Evolutionary conservation across 371 early-diverging fungal species (phyloP).

Genomic region (Mortierella sp.): DNA sequence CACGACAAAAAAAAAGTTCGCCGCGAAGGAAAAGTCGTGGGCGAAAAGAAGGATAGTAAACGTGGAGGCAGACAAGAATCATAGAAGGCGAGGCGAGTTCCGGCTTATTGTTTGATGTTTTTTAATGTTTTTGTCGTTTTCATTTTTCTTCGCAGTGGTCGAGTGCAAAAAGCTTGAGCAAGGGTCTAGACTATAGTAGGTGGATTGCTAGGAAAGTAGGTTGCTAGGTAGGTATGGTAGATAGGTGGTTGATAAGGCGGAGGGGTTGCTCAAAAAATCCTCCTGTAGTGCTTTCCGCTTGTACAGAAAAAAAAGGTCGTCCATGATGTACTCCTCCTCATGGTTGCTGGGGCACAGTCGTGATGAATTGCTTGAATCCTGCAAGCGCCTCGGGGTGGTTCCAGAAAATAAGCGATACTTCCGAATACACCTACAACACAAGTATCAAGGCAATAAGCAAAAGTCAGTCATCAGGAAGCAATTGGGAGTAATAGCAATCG

Average conservation of each 20-base stretch:
- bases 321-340: neutral
- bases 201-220: neutral
- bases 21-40: neutral
- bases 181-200: neutral
- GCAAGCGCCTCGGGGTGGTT: conserved; percentile 39
- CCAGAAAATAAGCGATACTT: conserved; percentile 48
- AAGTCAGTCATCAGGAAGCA: neutral
- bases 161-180: neutral
- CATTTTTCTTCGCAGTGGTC: neutral
- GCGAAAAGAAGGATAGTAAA: neutral
- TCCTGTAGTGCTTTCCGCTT: neutral
- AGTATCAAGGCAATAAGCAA: neutral
- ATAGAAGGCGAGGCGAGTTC: too few species aligned
- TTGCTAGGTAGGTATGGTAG: neutral
- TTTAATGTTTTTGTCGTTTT: conserved; percentile 3
- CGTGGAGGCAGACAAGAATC: too few species aligned
- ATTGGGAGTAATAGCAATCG: neutral
- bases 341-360: conserved; percentile 36
- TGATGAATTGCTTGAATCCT: conserved; percentile 40
- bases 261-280: neutral
- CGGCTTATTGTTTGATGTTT: neutral
- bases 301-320: neutral
- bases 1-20: neutral
- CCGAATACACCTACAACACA: conserved; percentile 34
- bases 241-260: neutral